Base-by-base conservation (phyloP, 2,329 filamentous ascomycete genomes). In the Endoconidiophora laricicola region DNA sequence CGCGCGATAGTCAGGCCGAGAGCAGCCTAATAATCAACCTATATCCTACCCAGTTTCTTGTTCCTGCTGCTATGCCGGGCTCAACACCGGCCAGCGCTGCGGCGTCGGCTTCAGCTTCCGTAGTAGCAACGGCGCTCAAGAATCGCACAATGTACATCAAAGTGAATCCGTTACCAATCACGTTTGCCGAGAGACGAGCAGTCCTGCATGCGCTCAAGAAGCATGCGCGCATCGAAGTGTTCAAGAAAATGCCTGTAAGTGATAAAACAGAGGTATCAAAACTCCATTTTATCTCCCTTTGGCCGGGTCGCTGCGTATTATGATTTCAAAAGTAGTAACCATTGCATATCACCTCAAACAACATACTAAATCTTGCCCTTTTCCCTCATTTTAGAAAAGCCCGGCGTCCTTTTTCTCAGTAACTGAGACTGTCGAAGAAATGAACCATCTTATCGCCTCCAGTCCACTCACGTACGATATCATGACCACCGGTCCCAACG, bases 141-240 rank as follows among this genome's bases (percentile, higher is more conserved):
- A 33, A 33, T 33, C 45, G 54, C 29, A 55, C 53, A 6, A 20
- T 56, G 9, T 56, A 54, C 52, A 57, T 78, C 54, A 66, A 65
- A 37, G 73, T 76, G 18, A 59, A 62, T n/a, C 75, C 74, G 12
- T 57, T 67, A 10, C 74, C 75, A 9, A 57, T 62, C n/a, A 71
- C 55, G 44, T 69, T 78, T 55, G 65, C 67, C 26, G 73, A 78
- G 60, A 70, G 74, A 5, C 71, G 73, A 22, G 72, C 73, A 6
- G 65, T 78, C 18, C 62, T 78, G 33, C 68, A 69, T 41, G 65
- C 69, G 24, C 62, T 78, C 20, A 67, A 74, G 60, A 63, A 65
- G 49, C 63, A 70, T 55, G 70, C 69, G 50, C 60, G 63, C 2
- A 65, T 77, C 42, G 70, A 77, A 39, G 63, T 70, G 36, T 78